phyloP scores from a whole-genome alignment of 257 asterid genomes.

The Euphrasia confusa region DNA sequence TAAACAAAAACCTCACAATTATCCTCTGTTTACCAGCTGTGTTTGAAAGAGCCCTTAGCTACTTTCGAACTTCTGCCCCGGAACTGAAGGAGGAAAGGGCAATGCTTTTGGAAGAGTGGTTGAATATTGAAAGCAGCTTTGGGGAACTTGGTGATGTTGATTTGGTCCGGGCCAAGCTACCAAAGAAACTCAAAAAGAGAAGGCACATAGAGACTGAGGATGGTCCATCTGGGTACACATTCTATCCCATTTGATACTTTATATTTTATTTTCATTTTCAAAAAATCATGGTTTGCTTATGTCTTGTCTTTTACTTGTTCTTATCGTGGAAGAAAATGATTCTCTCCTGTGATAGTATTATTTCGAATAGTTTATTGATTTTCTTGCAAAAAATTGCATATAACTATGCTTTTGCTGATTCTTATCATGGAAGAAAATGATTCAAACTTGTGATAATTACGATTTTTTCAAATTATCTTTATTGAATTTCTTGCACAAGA shows the following conservation, averaged over 20 bases:
- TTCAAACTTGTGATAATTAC: too few relatives aligned
- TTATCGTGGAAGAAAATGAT: too few relatives aligned
- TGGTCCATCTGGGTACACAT: slow-evolving; percentile 73
- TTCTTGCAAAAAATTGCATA: too few relatives aligned
- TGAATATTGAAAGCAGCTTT: slow-evolving; percentile 62
- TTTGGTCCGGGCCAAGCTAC: slow-evolving; percentile 66
- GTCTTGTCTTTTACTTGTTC: too few relatives aligned
- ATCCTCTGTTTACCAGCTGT: slow-evolving; percentile 45
- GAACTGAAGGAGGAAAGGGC: slow-evolving; percentile 91
- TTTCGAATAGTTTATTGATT: too few relatives aligned
- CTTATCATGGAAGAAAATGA: too few relatives aligned
- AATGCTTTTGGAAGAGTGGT: slow-evolving; percentile 90
- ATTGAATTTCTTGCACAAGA: too few relatives aligned
- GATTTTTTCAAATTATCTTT: too few relatives aligned
- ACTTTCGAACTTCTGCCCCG: slow-evolving; percentile 70
- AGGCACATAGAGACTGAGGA: slow-evolving; percentile 79
- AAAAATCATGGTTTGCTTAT: too few relatives aligned
- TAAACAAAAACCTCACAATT: not conserved
- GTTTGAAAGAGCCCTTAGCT: slow-evolving; percentile 68
- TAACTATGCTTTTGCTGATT: too few relatives aligned
- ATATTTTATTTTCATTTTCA: not conserved
- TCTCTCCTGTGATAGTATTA: too few relatives aligned
- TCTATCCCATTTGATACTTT: not conserved
- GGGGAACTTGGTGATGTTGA: slow-evolving; percentile 75
- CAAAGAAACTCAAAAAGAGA: slow-evolving; percentile 91